Evolutionary conservation across 129 eudicot genomes (phyloP).

Genomic region (Escallonia herrerae): DNA sequence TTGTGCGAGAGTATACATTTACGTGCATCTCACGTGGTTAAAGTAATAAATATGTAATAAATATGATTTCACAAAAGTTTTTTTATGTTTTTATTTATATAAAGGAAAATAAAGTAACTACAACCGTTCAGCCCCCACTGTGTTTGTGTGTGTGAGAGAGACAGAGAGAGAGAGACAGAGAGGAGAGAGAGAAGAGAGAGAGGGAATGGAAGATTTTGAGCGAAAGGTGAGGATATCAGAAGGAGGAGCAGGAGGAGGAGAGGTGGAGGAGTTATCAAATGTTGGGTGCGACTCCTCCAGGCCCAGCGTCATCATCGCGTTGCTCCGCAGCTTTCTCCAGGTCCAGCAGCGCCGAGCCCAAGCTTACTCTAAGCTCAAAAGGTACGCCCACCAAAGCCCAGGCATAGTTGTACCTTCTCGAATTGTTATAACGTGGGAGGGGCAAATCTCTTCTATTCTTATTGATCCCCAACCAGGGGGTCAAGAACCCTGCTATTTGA

Average conservation of each 20-base stretch:
- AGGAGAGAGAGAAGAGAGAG: neutral
- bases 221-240: slow-evolving; percentile 46
- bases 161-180: neutral
- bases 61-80: too few relatives aligned
- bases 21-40: too few relatives aligned
- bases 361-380: slow-evolving; percentile 67
- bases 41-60: too few relatives aligned
- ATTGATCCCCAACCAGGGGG: neutral
- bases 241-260: slow-evolving; percentile 7
- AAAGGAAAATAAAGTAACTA: too few relatives aligned
- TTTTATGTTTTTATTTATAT: too few relatives aligned
- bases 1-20: too few relatives aligned
- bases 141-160: neutral
- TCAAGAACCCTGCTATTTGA: neutral
- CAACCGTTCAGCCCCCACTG: too few relatives aligned
- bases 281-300: slow-evolving; percentile 5
- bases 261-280: neutral
- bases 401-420: neutral
- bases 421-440: too few relatives aligned
- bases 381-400: slow-evolving; percentile 18
- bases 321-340: slow-evolving; percentile 58
- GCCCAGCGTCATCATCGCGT: slow-evolving; percentile 23
- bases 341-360: slow-evolving; percentile 84
- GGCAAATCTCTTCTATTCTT: too few relatives aligned
- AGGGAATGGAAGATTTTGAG: slow-evolving; percentile 67